Evolutionary conservation across 768 basidiomycete genomes (phyloP).

Genomic region (Leccinum obscurum): DNA sequence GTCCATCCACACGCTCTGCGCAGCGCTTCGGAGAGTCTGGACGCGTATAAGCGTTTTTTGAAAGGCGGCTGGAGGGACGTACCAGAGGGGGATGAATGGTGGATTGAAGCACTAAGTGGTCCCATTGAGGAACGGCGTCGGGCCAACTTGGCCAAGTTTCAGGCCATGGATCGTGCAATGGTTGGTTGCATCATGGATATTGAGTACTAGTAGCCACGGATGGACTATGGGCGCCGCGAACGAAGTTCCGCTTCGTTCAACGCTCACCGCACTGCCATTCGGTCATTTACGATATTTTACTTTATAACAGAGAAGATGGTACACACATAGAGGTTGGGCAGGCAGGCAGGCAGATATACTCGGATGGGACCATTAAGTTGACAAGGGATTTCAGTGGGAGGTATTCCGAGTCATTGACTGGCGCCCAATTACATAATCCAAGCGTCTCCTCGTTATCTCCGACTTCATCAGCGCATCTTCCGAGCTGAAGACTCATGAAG

Average conservation of each 20-base stretch:
- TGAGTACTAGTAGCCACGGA: neutral
- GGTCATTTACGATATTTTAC: neutral
- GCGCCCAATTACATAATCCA: no score
- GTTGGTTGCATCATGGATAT: conserved; percentile 7
- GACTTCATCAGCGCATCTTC: no score
- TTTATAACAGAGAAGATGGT: neutral
- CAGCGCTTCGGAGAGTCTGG: conserved; percentile 16
- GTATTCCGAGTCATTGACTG: neutral
- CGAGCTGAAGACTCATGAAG: no score
- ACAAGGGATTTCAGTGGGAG: no score
- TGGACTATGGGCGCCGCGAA: no score
- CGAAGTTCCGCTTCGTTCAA: neutral
- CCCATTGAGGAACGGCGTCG: conserved; percentile 37
- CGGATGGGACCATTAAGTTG: neutral
- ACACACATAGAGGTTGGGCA: neutral
- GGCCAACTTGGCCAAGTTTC: conserved; percentile 12
- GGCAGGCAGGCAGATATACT: no score
- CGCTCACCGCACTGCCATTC: neutral
- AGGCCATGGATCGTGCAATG: conserved; percentile 6
- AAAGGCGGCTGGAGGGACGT: conserved; percentile 53
- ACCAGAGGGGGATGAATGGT: conserved; percentile 53
- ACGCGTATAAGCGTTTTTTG: conserved; percentile 44
- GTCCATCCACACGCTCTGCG: conserved; percentile 9
- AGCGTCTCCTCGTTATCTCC: no score
- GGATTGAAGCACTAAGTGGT: conserved; percentile 56